Conservation (phyloP, 495 filamentous ascomycete species). For the Cercophora scortea region DNA sequence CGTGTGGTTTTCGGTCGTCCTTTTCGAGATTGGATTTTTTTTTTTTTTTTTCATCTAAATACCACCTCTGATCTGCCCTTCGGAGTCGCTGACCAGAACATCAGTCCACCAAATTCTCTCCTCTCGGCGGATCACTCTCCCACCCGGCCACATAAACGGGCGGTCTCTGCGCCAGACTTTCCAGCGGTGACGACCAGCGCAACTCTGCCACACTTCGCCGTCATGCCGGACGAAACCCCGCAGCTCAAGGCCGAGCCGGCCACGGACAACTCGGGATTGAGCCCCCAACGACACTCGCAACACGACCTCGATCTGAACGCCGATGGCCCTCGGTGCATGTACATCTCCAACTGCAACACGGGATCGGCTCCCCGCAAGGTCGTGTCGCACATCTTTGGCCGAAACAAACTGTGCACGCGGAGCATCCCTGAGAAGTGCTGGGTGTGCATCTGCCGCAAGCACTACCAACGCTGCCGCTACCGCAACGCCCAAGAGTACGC, state of each 20-base stretch:
- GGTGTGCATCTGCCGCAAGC: constrained; percentile 71
- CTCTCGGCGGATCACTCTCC: neutral
- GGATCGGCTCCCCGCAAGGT: constrained; percentile 55
- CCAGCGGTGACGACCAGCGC: constrained; percentile 1
- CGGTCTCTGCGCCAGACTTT: constrained; percentile 31
- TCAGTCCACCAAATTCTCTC: neutral
- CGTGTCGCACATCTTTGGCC: constrained; percentile 80
- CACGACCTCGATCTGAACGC: neutral
- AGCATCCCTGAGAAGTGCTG: constrained; percentile 57
- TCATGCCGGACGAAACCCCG: neutral
- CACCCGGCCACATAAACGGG: constrained; percentile 25
- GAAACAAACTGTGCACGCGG: constrained; percentile 72
- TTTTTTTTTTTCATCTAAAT: too few relatives aligned
- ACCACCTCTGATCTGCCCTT: neutral
- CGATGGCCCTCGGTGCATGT: neutral
- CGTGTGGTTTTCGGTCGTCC: too few relatives aligned
- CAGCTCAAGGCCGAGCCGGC: neutral
- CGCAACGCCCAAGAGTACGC: constrained; percentile 53
- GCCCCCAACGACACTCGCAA: neutral
- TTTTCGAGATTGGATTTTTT: too few relatives aligned
- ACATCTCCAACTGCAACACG: constrained; percentile 35
- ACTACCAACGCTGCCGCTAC: constrained; percentile 74
- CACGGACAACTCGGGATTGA: neutral
- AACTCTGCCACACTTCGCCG: neutral
- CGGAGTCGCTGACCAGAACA: too few relatives aligned